Percentiles rank a stretch among this genome's conserved stretches.
Evolutionary conservation across 1,139 yeast species (phyloP).

Genomic region (Pichia sp.): DNA sequence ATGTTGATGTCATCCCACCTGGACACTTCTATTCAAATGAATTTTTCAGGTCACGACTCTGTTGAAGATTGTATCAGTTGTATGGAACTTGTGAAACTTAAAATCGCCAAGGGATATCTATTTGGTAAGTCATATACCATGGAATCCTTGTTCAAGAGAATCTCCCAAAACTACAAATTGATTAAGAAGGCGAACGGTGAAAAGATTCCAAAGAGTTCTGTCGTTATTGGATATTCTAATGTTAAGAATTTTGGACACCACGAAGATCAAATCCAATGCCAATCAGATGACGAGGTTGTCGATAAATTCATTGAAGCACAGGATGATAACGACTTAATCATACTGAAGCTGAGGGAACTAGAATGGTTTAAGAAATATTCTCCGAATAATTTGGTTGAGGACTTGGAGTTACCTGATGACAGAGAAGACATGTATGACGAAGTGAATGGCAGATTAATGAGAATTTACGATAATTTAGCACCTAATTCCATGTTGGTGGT

Average conservation of each 20-base stretch:
- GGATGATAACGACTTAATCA: slow-evolving; percentile 44
- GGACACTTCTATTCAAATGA: slow-evolving; percentile 55
- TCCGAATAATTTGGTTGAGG: slow-evolving; percentile 17
- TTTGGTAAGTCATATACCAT: slow-evolving; percentile 60
- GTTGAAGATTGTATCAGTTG: slow-evolving; percentile 85
- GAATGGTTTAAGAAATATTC: slow-evolving; percentile 40
- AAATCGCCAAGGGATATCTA: slow-evolving; percentile 60
- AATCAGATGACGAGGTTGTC: slow-evolving; percentile 59
- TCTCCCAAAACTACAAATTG: slow-evolving; percentile 24
- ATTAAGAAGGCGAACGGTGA: slow-evolving; percentile 23
- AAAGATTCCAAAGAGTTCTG: slow-evolving; percentile 37
- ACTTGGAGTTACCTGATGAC: slow-evolving; percentile 21
- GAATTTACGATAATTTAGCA: slow-evolving; percentile 55
- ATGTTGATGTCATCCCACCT: slow-evolving; percentile 61
- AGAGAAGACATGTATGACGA: slow-evolving; percentile 30
- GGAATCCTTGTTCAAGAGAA: slow-evolving; percentile 31
- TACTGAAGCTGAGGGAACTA: slow-evolving; percentile 58
- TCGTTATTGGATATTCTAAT: slow-evolving; percentile 40
- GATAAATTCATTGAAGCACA: slow-evolving; percentile 39
- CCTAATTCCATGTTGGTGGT: slow-evolving; percentile 58
- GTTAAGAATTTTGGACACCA: slow-evolving; percentile 20
- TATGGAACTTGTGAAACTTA: slow-evolving; percentile 69
- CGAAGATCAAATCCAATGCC: slow-evolving; percentile 41
- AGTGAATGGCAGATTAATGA: slow-evolving; percentile 45
- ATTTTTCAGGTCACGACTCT: slow-evolving; percentile 60